Base-by-base conservation (phyloP, 2,329 filamentous ascomycete species). In the Fusarium mangiferae region DNA sequence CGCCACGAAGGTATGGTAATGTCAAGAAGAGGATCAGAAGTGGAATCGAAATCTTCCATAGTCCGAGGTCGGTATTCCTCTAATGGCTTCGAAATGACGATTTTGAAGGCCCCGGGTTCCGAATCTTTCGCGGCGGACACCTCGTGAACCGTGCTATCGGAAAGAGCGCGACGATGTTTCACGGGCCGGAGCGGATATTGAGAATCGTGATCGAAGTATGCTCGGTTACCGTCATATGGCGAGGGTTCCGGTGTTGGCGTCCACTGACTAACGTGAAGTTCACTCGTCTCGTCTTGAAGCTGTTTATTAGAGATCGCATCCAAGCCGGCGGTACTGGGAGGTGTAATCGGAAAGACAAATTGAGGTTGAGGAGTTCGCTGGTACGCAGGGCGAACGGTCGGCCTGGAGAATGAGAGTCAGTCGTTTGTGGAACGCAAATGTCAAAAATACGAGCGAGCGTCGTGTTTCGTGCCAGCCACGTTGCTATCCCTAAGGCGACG, bases 1-100 rank as follows among this genome's bases (percentile, higher is more conserved):
- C 92, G 91, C 87, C 95, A 97, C 64, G 93, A 92, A 41, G 95
- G 95, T 57, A 98, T 97, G 28, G 91, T 87, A 48, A 96, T 88
- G 75, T 95, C 90, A 57, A 97, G 85, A 41, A 90, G 83, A 18
- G 90, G 90, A 44, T 85, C 82, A 45, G 80, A 79, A 24, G 82
- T 76, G 18, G 80, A 73, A 74, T 86, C 83, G 48, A 87, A 67
- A 75, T 90, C 89, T 78, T 92, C 90, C 70, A 90, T 87, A 10
- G 90, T 92, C 79, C 88, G 92, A 33, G 91, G 89, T 59, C 90
- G 87, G 45, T 81, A 78, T 36, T 89, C 89, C 49, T 89, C 87
- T 33, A 87, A 86, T 15, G 93, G 89, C 71, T 93, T 89, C 58
- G 94, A 92, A 77, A 97, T 96, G 69, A 96, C 88, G 42, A 97